phyloP scores from a whole-genome alignment of 2,329 filamentous ascomycete species.

The Aspergillus amoenus region DNA sequence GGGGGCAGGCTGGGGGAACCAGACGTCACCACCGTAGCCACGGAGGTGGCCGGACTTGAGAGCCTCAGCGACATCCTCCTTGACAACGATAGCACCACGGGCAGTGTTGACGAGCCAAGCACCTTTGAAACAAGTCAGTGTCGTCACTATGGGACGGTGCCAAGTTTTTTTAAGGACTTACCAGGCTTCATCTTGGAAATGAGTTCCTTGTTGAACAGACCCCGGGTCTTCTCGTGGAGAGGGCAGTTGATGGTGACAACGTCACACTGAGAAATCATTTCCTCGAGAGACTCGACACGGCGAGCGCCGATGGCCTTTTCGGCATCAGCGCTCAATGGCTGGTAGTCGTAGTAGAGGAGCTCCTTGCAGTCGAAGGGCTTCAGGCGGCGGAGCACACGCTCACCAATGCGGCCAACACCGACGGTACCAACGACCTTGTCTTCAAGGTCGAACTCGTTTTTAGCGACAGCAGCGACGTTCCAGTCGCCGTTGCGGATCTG shows the following conservation, averaged over 20 bases:
- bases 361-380: slow-evolving; percentile 99
- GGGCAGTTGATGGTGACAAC: slow-evolving; percentile 99
- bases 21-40: slow-evolving; percentile 56
- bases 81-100: slow-evolving; percentile 97
- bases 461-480: slow-evolving; percentile 93
- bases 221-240: slow-evolving; percentile 94
- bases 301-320: slow-evolving; percentile 96
- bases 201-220: slow-evolving; percentile 97
- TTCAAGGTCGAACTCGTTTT: slow-evolving; percentile 98
- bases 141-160: not conserved
- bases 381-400: slow-evolving; percentile 93
- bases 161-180: slow-evolving; percentile 36
- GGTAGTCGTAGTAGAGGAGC: slow-evolving; percentile 99
- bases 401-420: slow-evolving; percentile 93
- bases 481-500: slow-evolving; percentile 85
- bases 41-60: slow-evolving; percentile 78
- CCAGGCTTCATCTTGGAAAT: slow-evolving; percentile 99
- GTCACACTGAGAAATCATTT: slow-evolving; percentile 91
- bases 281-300: slow-evolving; percentile 84
- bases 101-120: slow-evolving; percentile 98
- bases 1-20: slow-evolving; percentile 97
- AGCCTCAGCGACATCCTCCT: slow-evolving; percentile 95
- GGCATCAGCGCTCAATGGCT: slow-evolving; percentile 78
- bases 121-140: slow-evolving; percentile 49
- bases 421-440: slow-evolving; percentile 97